Base-by-base conservation (phyloP, 495 filamentous ascomycete genomes). In the Hypoxylon cercidicola region DNA sequence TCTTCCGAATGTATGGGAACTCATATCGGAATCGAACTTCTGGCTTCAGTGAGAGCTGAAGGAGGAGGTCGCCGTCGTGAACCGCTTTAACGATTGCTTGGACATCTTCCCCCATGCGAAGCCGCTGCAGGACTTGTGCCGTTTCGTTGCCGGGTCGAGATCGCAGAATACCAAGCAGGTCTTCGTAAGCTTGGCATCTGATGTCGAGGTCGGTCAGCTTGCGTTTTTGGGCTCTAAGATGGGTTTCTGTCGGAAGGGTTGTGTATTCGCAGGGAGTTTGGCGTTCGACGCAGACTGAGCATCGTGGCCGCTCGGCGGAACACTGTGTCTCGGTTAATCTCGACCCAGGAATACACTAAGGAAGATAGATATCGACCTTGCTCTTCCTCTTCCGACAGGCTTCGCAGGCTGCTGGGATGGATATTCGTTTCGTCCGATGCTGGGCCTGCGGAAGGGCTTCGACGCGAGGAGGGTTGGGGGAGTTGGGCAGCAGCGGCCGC, bases 21-120 rank as follows among this genome's bases (percentile, higher is more conserved):
- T 77, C 75, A 47, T 76, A 80, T 18, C 74, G 76, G 45, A 66
- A 76, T 16, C 74, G 64, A 45, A 71, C 49, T 34, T 79, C 75
- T 3, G 77, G 76, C 4, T 64, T 62, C 15, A 74, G 19, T 3
- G 74, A 63, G 13, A 78, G 61, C 48, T 80, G 74, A 1, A 78
- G 62, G 6, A 77, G 70, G n/a, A 75, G 50, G 43, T 78, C 72
- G 16, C 77, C 77, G 16, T 76, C 68, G 28, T 71, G 69, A 58
- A 79, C 70, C 7, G 74, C 63, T 11, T 69, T 70, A 16, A 79
- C 51, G 19, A 80, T 70, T 0, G 68, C 37, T 37, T 58, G 58
- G 18, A 28, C 64, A 32, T 68, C 59, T 32, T 68, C 64, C 0
- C 64, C 64, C 11, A 35, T 55, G 15, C 64, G 58, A 18, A 68